Conservation (phyloP, 768 basidiomycete species). For the Boletus vermiculosoides region DNA sequence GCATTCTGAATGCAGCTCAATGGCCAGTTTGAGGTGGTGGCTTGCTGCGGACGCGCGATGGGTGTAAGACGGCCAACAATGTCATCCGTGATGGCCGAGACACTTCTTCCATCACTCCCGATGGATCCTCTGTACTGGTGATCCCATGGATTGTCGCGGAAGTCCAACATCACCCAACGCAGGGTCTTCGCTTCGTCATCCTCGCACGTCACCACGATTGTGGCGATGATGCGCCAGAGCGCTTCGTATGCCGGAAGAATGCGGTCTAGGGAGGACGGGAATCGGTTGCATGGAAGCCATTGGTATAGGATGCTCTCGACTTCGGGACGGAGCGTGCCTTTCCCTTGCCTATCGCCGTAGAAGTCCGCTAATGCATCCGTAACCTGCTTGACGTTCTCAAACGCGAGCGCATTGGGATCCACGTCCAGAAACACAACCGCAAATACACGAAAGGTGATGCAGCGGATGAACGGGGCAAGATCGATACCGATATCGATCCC, state of each 20-base stretch:
- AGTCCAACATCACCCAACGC: constrained; percentile 34
- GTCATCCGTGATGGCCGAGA: constrained; percentile 19
- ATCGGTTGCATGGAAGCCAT: constrained; percentile 37
- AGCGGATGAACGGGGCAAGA: constrained; percentile 44
- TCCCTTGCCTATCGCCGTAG: constrained; percentile 36
- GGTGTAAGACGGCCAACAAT: constrained; percentile 15
- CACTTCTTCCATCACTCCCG: constrained; percentile 15
- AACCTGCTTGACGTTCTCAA: constrained; percentile 37
- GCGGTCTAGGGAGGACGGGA: constrained; percentile 41
- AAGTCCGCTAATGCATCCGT: constrained; percentile 42
- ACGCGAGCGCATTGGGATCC: constrained; percentile 21
- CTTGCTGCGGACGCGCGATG: constrained; percentile 15
- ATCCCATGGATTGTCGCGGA: constrained; percentile 35
- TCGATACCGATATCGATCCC: constrained; percentile 15
- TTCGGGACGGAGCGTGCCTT: constrained; percentile 28
- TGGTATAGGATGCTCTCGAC: constrained; percentile 38
- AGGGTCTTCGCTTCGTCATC: constrained; percentile 20
- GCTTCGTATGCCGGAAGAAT: constrained; percentile 63
- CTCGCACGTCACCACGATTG: constrained; percentile 38
- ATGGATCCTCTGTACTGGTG: constrained; percentile 19
- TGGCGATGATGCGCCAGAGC: constrained; percentile 59
- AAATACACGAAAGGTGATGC: constrained; percentile 43
- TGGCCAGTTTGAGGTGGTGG: constrained; percentile 5
- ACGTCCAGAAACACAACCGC: constrained; percentile 41
- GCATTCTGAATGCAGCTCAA: constrained; percentile 17